A percentile compares a stretch with the other conserved stretches of the same genome.
phyloP scores from a whole-genome alignment of 257 asterid species.

The Nemophila menziesii region DNA sequence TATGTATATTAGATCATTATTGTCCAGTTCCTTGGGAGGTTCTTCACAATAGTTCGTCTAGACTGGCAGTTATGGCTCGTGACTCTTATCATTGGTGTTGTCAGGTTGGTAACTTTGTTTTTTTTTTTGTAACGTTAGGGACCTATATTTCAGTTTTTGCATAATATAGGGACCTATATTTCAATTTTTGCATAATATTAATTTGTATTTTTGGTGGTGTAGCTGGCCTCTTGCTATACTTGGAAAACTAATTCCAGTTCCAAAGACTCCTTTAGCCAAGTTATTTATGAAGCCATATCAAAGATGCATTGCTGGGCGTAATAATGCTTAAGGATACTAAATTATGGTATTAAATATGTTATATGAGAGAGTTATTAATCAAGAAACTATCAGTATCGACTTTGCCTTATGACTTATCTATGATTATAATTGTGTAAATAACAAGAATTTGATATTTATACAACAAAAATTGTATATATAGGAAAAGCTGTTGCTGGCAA shows the following conservation, averaged over 20 bases:
- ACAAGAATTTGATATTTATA: no score
- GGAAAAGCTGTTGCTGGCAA: no score
- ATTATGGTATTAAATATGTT: neutral
- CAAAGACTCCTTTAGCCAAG: constrained; percentile 72
- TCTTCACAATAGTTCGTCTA: constrained; percentile 47
- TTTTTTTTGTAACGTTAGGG: neutral
- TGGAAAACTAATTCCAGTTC: constrained; percentile 78
- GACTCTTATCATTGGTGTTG: constrained; percentile 47
- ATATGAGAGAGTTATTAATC: neutral
- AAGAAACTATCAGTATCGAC: neutral
- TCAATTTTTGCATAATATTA: no score
- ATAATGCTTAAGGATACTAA: constrained; percentile 7
- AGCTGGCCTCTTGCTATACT: constrained; percentile 92
- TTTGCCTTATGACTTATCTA: no score
- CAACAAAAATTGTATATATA: no score
- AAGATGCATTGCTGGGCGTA: constrained; percentile 48
- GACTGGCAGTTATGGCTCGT: constrained; percentile 48
- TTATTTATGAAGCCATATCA: constrained; percentile 63
- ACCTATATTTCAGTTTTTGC: neutral
- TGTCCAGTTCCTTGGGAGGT: constrained; percentile 70
- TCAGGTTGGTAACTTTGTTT: constrained; percentile 38
- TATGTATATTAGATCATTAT: constrained; percentile 44
- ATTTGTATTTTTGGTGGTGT: constrained; percentile 13
- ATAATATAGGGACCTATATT: neutral
- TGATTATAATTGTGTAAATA: no score